These are phyloP conservation scores for Teratosphaeria viscida DNA, from an alignment of 2,329 filamentous ascomycete genomes.

Conservation along the genomic window DNA sequence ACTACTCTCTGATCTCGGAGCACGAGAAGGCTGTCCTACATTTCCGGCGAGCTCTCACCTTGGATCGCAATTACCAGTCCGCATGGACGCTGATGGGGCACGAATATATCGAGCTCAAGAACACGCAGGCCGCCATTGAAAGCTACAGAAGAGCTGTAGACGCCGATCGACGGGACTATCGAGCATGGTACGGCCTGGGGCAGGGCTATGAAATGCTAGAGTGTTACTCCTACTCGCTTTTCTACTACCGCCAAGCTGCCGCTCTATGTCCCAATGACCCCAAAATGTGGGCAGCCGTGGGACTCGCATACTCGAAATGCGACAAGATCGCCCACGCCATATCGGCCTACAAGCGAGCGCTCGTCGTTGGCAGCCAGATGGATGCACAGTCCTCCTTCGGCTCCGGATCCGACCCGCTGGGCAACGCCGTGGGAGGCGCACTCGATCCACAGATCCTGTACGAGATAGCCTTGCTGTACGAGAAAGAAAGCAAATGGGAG, in stretches of 20 bases:
- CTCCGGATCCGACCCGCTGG: slow-evolving; percentile 30
- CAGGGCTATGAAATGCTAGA: slow-evolving; percentile 97
- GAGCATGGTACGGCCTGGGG: slow-evolving; percentile 93
- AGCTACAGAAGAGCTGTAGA: slow-evolving; percentile 93
- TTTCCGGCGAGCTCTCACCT: slow-evolving; percentile 80
- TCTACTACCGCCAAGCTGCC: slow-evolving; percentile 95
- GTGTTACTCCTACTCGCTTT: slow-evolving; percentile 93
- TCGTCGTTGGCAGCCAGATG: slow-evolving; percentile 80
- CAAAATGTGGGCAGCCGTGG: slow-evolving; percentile 98
- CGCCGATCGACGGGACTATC: slow-evolving; percentile 89
- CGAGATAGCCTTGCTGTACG: slow-evolving; percentile 83
- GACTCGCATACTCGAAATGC: slow-evolving; percentile 83
- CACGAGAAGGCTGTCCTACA: slow-evolving; percentile 98
- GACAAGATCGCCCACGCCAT: slow-evolving; percentile 80
- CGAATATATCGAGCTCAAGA: slow-evolving; percentile 97
- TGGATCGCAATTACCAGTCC: slow-evolving; percentile 82
- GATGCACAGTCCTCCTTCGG: slow-evolving; percentile 46
- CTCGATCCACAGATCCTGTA: slow-evolving; percentile 86
- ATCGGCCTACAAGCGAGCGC: slow-evolving; percentile 83
- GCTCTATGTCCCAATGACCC: slow-evolving; percentile 90
- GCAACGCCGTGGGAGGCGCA: slow-evolving; percentile 41
- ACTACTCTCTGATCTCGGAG: slow-evolving; percentile 86
- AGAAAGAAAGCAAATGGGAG: slow-evolving; percentile 63
- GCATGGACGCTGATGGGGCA: slow-evolving; percentile 99
- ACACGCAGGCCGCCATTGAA: slow-evolving; percentile 95